phyloP scores from a whole-genome alignment of 345 rosid species.

The Eucalyptus albens region DNA sequence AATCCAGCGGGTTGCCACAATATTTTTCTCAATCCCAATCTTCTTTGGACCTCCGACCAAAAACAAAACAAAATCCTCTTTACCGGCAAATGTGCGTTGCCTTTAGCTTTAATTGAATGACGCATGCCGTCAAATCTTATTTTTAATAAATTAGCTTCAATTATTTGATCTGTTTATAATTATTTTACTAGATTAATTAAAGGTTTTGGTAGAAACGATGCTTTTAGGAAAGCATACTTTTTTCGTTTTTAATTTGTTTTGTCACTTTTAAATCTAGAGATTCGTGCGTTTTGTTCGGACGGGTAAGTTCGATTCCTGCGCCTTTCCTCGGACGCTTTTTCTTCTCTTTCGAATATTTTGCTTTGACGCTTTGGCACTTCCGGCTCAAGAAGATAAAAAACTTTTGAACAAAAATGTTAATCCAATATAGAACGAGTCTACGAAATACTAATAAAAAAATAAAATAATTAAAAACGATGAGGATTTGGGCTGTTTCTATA shows the following conservation, averaged over 20 bases:
- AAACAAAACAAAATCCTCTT: neutral
- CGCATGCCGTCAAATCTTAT: neutral
- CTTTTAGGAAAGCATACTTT: neutral
- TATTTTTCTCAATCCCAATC: neutral
- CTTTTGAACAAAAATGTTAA: neutral
- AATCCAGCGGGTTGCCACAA: neutral
- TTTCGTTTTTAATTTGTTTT: neutral
- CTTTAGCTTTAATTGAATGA: neutral
- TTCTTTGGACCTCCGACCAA: neutral
- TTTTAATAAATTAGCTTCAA: neutral
- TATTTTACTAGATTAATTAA: neutral
- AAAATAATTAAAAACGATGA: neutral
- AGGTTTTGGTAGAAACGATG: neutral
- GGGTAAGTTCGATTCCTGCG: neutral
- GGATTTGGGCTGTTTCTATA: neutral
- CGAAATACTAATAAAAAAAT: neutral
- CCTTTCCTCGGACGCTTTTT: neutral
- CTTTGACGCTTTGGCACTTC: neutral
- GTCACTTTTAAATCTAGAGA: neutral
- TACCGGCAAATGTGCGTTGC: neutral
- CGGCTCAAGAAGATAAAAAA: neutral
- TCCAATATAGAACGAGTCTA: neutral
- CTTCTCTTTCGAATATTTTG: neutral
- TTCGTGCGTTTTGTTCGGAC: neutral
- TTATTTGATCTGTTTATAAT: neutral